Base-by-base conservation (phyloP, 2,329 filamentous ascomycete species). In the Cladophialophora immunda region DNA sequence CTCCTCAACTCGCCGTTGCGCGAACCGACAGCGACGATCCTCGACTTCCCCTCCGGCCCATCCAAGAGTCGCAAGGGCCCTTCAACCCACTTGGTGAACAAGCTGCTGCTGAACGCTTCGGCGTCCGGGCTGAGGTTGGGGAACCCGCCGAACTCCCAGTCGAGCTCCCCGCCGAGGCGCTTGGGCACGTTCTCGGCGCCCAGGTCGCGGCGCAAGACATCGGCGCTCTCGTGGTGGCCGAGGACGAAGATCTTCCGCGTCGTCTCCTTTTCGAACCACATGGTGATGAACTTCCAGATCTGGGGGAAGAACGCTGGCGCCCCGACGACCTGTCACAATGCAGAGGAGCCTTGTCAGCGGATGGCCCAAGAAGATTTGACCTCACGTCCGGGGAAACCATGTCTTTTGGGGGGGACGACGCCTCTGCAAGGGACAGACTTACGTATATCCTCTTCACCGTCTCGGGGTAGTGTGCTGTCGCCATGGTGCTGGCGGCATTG, bases 201-300 rank as follows among this genome's bases (percentile, higher is more conserved):
- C 27, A 59, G 54, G 32, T 64, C 54, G 19, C 54, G 54, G 29
- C 53, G 29, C 27, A 64, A 36, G 19, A 58, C 22, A 11, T 32
- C 22, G 34, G 54, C 45, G 50, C 54, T 45, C 62, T 64, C 62
- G 5, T 55, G n/a, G 30, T 57, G 41, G 50, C 54, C 53, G 45
- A 64, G 54, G 15, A 64, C 62, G 32, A 36, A 29, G 27, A 64
- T 64, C 32, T 64, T 64, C 15, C 54, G 52, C n/a, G 65, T 67
- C 25, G 65, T 67, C 38, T 50, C 65, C 30, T 65, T 65, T 27
- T 84, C 83, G 66, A 97, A 97, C 93, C 94, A 97, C 75, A 91
- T 90, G 84, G 97, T 97, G 80, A 97, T 87, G 93, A 93, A 97
- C 71, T 92, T 89, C 94, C 94, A 78, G 67, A 97, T 92, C 2